Percentiles rank a stretch among this genome's conserved stretches.
These are phyloP conservation scores for Tausonia pullulans DNA, from an alignment of 1,284 basidiomycete genomes.

Conservation along the genomic window DNA sequence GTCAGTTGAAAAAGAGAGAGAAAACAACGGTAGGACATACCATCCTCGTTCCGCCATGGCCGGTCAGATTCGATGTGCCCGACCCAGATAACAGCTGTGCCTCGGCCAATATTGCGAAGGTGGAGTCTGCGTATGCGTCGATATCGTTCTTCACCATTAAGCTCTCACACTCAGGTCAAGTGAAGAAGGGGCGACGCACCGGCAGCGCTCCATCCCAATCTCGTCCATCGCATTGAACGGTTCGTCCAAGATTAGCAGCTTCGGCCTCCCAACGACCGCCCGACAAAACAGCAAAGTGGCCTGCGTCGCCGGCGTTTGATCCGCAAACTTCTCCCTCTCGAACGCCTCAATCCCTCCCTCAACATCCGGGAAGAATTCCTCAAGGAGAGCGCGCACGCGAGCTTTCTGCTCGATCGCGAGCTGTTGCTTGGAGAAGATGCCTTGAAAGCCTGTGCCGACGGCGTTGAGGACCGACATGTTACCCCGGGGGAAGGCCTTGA, in stretches of 20 bases:
- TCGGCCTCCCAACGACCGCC: slow-evolving; percentile 56
- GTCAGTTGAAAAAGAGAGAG: not conserved
- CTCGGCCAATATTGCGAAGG: slow-evolving; percentile 45
- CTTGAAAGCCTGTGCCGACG: slow-evolving; percentile 73
- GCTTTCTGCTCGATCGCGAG: slow-evolving; percentile 37
- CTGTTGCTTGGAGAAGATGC: slow-evolving; percentile 52
- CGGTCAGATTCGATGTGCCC: slow-evolving; percentile 77
- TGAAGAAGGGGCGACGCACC: slow-evolving; percentile 20
- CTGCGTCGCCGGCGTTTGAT: slow-evolving; percentile 60
- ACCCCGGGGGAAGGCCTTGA: slow-evolving; percentile 74
- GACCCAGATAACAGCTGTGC: slow-evolving; percentile 60
- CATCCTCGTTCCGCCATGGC: slow-evolving; percentile 18
- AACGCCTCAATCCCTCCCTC: slow-evolving; percentile 19
- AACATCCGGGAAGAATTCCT: slow-evolving; percentile 46
- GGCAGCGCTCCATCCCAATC: slow-evolving; percentile 53
- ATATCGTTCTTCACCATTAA: too few relatives aligned
- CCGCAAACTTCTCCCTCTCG: slow-evolving; percentile 41
- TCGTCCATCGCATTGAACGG: slow-evolving; percentile 83
- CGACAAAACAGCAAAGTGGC: slow-evolving; percentile 69
- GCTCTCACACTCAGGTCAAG: too few relatives aligned
- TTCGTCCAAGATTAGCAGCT: slow-evolving; percentile 73
- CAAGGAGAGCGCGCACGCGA: slow-evolving; percentile 43
- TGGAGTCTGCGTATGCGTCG: slow-evolving; percentile 32
- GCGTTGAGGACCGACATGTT: slow-evolving; percentile 63
- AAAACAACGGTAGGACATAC: not conserved